Conservation (phyloP, 164 flowering plant genomes). For the Vitis labrusca region DNA sequence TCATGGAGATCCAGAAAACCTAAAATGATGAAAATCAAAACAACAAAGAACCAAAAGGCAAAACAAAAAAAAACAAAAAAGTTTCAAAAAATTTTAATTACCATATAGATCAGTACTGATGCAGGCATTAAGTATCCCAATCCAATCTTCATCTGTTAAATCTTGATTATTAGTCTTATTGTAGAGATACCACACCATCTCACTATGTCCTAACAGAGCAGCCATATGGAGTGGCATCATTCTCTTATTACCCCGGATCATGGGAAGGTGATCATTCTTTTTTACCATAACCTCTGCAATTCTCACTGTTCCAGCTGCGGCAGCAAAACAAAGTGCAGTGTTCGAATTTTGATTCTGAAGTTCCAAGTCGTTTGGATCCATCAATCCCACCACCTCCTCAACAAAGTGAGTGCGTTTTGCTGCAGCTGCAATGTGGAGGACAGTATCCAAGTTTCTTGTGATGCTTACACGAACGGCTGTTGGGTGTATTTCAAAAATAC, state of each 20-base stretch:
- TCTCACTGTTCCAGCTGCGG: constrained; percentile 17
- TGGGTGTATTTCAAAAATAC: neutral
- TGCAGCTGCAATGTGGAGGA: constrained; percentile 1
- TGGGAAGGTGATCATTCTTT: constrained; percentile 5
- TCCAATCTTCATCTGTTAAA: constrained; percentile 6
- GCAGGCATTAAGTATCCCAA: constrained; percentile 12
- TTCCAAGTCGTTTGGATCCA: constrained; percentile 7
- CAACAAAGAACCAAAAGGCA: too few relatives aligned
- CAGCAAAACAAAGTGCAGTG: constrained; percentile 37
- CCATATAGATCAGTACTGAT: constrained; percentile 19
- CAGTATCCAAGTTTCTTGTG: neutral
- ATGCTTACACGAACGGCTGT: neutral
- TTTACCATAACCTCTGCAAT: constrained; percentile 32
- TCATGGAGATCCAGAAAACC: neutral
- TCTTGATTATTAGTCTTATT: neutral
- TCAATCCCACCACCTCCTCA: neutral
- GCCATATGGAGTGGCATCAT: constrained; percentile 23
- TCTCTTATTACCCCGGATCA: neutral
- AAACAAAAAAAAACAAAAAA: too few relatives aligned
- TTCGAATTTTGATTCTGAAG: constrained; percentile 1
- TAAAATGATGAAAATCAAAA: too few relatives aligned
- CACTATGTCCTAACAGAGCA: constrained; percentile 20
- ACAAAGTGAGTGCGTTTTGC: constrained; percentile 1
- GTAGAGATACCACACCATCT: constrained; percentile 28
- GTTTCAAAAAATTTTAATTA: neutral